These are phyloP conservation scores for Auriscalpium vulgare DNA, from an alignment of 768 basidiomycete species.

Conservation along the genomic window DNA sequence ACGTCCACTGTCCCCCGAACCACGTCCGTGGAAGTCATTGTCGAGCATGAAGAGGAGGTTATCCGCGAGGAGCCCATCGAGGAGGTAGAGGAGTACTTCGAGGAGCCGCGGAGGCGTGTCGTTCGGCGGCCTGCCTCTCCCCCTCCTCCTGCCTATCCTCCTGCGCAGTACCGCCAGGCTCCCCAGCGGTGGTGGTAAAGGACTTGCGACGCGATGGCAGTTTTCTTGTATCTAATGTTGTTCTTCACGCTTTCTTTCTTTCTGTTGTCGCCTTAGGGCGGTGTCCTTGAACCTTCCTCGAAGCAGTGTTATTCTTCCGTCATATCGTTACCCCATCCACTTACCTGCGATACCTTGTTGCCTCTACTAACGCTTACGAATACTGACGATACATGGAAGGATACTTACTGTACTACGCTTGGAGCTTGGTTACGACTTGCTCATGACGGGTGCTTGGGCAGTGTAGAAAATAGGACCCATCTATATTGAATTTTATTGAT, in stretches of 20 bases:
- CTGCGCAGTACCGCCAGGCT: conserved; percentile 18
- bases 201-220: neutral
- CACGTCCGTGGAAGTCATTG: conserved; percentile 55
- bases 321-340: neutral
- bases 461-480: conserved; percentile 1
- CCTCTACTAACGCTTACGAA: conserved; percentile 10
- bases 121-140: conserved; percentile 38
- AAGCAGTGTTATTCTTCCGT: neutral
- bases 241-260: conserved; percentile 6
- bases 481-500: no score
- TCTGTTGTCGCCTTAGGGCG: conserved; percentile 1
- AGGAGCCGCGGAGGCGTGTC: conserved; percentile 30
- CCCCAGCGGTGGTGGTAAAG: conserved; percentile 14
- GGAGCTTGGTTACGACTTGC: neutral
- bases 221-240: neutral
- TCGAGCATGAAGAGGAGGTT: conserved; percentile 45
- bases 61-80: conserved; percentile 25
- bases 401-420: neutral
- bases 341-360: neutral
- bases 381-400: conserved; percentile 14
- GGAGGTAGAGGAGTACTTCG: conserved; percentile 35
- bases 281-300: conserved; percentile 1
- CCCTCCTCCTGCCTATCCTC: conserved; percentile 33
- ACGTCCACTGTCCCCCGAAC: conserved; percentile 61
- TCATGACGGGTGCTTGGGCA: conserved; percentile 1